Conservation (phyloP, 495 filamentous ascomycete genomes). For the Bryoglossum gracile region DNA sequence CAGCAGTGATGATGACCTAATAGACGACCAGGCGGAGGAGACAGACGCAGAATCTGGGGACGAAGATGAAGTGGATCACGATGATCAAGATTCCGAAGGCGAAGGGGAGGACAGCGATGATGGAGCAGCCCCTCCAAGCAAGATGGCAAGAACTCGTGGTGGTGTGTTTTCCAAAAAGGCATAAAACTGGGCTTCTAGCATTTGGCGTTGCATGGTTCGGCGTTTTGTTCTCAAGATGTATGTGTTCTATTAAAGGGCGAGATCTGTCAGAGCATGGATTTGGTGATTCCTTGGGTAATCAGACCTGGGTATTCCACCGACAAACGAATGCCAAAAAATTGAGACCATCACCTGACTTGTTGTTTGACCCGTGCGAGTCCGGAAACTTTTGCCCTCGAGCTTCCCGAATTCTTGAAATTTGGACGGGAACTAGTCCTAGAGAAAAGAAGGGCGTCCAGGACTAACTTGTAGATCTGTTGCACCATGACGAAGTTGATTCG, state of each 20-base stretch:
- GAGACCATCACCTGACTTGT: too few relatives aligned
- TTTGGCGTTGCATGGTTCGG: constrained; percentile 23
- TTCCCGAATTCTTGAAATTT: too few relatives aligned
- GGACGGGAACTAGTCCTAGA: too few relatives aligned
- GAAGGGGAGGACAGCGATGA: constrained; percentile 38
- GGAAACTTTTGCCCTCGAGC: too few relatives aligned
- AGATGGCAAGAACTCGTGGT: constrained; percentile 29
- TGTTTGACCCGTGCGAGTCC: too few relatives aligned
- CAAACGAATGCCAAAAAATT: too few relatives aligned
- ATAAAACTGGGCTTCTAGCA: constrained; percentile 11
- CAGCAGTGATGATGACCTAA: constrained; percentile 24
- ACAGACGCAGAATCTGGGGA: constrained; percentile 35
- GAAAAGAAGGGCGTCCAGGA: too few relatives aligned
- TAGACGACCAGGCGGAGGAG: constrained; percentile 33
- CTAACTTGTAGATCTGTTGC: too few relatives aligned
- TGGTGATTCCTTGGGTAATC: too few relatives aligned
- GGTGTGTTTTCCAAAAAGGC: constrained; percentile 23
- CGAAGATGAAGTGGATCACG: constrained; percentile 39
- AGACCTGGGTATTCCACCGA: too few relatives aligned
- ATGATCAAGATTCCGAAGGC: constrained; percentile 32
- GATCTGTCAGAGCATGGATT: constrained; percentile 2
- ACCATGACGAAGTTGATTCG: too few relatives aligned
- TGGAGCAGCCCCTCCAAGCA: constrained; percentile 29
- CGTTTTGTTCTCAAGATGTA: constrained; percentile 7
- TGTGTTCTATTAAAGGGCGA: background rate